Evolutionary conservation across 2,329 filamentous ascomycete genomes (phyloP).

Genomic region (Fusarium nanum): DNA sequence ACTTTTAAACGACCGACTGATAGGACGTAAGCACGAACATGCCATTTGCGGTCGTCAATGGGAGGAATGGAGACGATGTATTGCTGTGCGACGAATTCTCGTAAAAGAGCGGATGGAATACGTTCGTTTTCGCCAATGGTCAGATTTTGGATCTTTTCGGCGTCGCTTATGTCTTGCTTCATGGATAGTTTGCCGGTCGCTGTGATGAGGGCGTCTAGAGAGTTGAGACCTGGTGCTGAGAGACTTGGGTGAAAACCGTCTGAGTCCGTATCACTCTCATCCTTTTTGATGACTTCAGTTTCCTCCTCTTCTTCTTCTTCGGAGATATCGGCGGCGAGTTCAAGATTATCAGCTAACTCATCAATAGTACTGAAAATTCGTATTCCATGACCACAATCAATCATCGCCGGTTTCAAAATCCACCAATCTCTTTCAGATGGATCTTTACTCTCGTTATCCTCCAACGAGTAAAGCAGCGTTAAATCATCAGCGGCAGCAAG

Average conservation of each 20-base stretch:
- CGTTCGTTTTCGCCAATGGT: constrained; percentile 49
- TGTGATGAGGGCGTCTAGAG: constrained; percentile 50
- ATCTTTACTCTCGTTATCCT: constrained; percentile 49
- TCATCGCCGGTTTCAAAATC: constrained; percentile 55
- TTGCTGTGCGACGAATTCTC: constrained; percentile 53
- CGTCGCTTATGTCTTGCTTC: constrained; percentile 4
- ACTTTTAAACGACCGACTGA: constrained; percentile 53
- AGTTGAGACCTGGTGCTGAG: constrained; percentile 44
- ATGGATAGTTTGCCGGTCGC: constrained; percentile 41
- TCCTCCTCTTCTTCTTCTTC: constrained; percentile 37
- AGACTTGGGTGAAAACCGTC: constrained; percentile 39
- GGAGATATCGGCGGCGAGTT: constrained; percentile 52
- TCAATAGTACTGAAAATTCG: constrained; percentile 54
- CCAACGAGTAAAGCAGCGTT: constrained; percentile 50
- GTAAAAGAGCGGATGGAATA: constrained; percentile 53
- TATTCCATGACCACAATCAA: constrained; percentile 56
- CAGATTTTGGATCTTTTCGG: constrained; percentile 29
- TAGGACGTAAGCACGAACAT: constrained; percentile 52
- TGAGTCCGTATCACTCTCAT: neutral
- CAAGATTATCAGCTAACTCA: constrained; percentile 51
- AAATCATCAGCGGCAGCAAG: constrained; percentile 53
- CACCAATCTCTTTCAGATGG: constrained; percentile 52
- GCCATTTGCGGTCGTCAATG: constrained; percentile 52
- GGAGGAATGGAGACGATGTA: constrained; percentile 52
- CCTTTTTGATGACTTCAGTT: neutral